Evolutionary conservation across 805 yeast species (phyloP), one percentile per base, ranked within the genome.

Genomic region (Kazachstania taianensis): DNA sequence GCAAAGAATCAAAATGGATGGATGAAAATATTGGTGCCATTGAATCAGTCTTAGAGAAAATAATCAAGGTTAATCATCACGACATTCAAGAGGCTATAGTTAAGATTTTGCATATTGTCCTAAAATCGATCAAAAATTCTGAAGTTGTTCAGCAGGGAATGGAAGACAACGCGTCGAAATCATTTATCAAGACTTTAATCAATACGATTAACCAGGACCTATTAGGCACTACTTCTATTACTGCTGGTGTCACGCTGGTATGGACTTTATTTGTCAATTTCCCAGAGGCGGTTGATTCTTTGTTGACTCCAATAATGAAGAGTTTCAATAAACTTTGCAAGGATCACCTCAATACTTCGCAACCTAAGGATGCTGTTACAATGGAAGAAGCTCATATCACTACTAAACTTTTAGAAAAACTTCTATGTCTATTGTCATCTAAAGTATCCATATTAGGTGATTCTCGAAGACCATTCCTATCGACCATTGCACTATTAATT

Each of bases 391-490:
- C 89, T 7, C 78, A 73, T 49, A 79, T 81, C 69, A 81, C 94
- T 0, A 79, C 92, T 0, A 74, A 71, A 40, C 60, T 86, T 24
- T 62, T 92, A 30, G 85, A 81, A 40, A 81, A 81, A 55, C 75
- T 85, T 18, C 63, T 92, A 36, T 78, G 79, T 43, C 69, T 89
- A 35, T 75, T 89, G 1, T 75, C 94, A 0, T 70, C 73, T 66
- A 73, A 96, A 45, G 83, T 92, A 5, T 74, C 94, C 0, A 70
- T 73, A n/a, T 64, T 94, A 18, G 96, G 95, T 2, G 99, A 92
- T 48, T 95, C 89, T 50, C 73, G 98, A 41, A 71, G 98, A 35
- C 77, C 87, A 18, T 92, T 87, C 54, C 61, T 92, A 43, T 78
- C 94, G 0, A 65, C 87, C 5, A 67, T 92, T 38, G 96, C 95